Evolutionary conservation across 768 basidiomycete species (phyloP), one percentile per base, ranked within the genome.

Genomic region (Filobasidium floriforme): DNA sequence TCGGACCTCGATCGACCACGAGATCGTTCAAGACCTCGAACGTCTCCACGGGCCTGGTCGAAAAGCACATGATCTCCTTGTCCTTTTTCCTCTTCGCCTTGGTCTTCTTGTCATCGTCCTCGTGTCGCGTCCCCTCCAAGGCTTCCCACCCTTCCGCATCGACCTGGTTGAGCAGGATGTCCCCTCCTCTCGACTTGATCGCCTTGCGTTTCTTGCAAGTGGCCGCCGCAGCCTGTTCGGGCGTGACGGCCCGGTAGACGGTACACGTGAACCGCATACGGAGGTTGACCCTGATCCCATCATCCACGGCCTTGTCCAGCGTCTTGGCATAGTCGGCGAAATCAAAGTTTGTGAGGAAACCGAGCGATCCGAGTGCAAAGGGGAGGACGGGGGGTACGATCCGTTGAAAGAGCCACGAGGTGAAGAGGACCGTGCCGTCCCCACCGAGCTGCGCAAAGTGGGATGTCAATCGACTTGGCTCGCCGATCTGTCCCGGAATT

Each of bases 241-340:
- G 84, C 28, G 85, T 83, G 51, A 96, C 86, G 5, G 92, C 89
- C 46, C 96, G 89, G 77, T 94, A 99, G 14, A 99, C 90, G 6
- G 96, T 98, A 79, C 96, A 98, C 9, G 94, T 98, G 79, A 99
- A 99, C 32, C 96, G 87, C 96, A 99, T 99, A 59, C 96, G 88
- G 15, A 99, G 82, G 77, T 99, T 99, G 64, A 98, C 93, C 10
- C 93, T 88, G 69, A 99, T 94, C 37, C 96, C 96, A 12, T 87
- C 84, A 73, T 97, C 92, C 66, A 98, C 85, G 26, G 86, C 90
- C 69, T 85, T 86, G 78, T 96, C 91, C 84, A 99, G 88, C 49
- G 92, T 92, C 7, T 84, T 80, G 73, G 86, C 85, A 80, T 93
- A 88, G 75, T 92, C 87, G 28, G 85, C 84, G 73, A 94, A 98